A percentile compares a stretch with the other conserved stretches of the same genome.
These are phyloP conservation scores for Laetiporus sulphureus DNA, from an alignment of 1,284 basidiomycete genomes.

Conservation along the genomic window DNA sequence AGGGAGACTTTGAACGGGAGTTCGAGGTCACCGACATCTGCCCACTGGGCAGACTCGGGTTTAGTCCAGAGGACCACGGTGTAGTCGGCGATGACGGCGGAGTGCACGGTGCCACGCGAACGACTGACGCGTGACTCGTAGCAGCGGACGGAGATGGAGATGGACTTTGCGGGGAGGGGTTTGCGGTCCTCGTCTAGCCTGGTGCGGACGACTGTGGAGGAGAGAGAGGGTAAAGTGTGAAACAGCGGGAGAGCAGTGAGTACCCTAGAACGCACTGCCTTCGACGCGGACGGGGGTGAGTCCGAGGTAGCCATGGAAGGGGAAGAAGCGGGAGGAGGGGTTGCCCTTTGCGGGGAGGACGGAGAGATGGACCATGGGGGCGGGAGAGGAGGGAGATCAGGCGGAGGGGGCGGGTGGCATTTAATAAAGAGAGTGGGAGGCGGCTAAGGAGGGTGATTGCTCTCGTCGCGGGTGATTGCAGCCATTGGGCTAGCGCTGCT, in stretches of 20 bases:
- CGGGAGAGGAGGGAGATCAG: constrained; percentile 24
- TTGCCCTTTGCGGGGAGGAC: constrained; percentile 59
- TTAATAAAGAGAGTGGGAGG: constrained; percentile 4
- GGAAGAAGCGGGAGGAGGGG: constrained; percentile 64
- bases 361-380: constrained; percentile 56
- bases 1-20: constrained; percentile 65
- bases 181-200: constrained; percentile 66
- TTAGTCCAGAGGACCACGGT: constrained; percentile 63
- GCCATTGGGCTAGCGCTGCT: constrained; percentile 2
- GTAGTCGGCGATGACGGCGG: constrained; percentile 62
- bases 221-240: constrained; percentile 10
- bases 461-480: constrained; percentile 8
- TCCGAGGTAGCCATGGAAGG: constrained; percentile 70
- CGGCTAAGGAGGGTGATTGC: constrained; percentile 6
- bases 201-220: constrained; percentile 52
- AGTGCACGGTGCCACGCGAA: constrained; percentile 41
- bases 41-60: constrained; percentile 46
- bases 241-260: constrained; percentile 7
- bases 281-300: constrained; percentile 73
- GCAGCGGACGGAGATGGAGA: constrained; percentile 67
- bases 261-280: constrained; percentile 66
- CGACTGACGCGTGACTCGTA: constrained; percentile 68
- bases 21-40: constrained; percentile 56
- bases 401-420: constrained; percentile 21
- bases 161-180: constrained; percentile 51